Percentiles rank a stretch among this genome's conserved stretches.
phyloP scores from a whole-genome alignment of 176 grass and related monocot genomes.

The Oryza punctata region DNA sequence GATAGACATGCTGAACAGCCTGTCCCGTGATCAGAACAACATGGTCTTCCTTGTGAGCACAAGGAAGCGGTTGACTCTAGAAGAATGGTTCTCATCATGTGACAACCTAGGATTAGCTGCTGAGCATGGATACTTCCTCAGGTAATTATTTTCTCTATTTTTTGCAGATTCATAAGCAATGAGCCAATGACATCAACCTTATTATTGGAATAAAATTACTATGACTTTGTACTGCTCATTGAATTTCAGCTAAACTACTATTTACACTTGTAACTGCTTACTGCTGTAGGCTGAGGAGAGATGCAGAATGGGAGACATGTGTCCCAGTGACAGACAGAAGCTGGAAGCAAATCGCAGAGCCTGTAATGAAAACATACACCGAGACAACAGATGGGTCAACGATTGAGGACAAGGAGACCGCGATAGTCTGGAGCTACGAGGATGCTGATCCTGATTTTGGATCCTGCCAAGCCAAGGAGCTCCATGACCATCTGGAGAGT shows the following conservation, averaged over 20 bases:
- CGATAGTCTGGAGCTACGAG: slow-evolving; percentile 78
- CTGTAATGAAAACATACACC: slow-evolving; percentile 85
- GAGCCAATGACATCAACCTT: background rate
- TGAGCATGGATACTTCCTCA: slow-evolving; percentile 84
- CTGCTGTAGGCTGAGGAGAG: slow-evolving; percentile 57
- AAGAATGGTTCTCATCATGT: slow-evolving; percentile 73
- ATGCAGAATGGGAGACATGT: slow-evolving; percentile 76
- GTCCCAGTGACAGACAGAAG: slow-evolving; percentile 53
- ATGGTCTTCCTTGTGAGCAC: slow-evolving; percentile 77
- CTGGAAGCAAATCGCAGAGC: slow-evolving; percentile 95
- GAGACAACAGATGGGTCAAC: slow-evolving; percentile 93
- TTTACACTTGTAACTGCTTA: background rate
- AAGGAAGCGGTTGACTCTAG: slow-evolving; percentile 57
- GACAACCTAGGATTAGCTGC: slow-evolving; percentile 75
- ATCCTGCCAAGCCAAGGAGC: slow-evolving; percentile 95
- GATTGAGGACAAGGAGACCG: slow-evolving; percentile 86
- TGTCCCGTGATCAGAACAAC: slow-evolving; percentile 74
- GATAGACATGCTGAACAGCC: slow-evolving; percentile 67
- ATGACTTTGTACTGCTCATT: background rate
- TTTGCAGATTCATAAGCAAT: background rate
- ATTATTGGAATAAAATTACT: background rate
- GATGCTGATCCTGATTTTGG: slow-evolving; percentile 91
- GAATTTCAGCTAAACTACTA: background rate
- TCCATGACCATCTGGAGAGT: slow-evolving; percentile 83
- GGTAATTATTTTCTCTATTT: slow-evolving; percentile 43